Evolutionary conservation across 208 protist species (phyloP).

Genomic region (Porcisia deanei): DNA sequence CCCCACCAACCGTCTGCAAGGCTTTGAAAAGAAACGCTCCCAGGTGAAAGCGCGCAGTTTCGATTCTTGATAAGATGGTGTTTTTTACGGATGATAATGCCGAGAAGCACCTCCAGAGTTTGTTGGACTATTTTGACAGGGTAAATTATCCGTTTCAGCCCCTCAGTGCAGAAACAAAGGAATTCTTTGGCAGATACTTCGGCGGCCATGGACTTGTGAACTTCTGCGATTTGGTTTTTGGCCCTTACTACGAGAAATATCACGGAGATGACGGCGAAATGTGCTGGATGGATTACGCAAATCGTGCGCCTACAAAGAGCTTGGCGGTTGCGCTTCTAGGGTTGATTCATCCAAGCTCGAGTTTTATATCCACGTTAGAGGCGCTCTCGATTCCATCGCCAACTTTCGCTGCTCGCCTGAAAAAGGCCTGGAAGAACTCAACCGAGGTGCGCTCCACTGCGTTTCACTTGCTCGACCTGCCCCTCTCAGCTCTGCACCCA

Average conservation of each 20-base stretch:
- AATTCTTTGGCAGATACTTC: slow-evolving; percentile 73
- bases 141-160: slow-evolving; percentile 50
- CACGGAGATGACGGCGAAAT: slow-evolving; percentile 15
- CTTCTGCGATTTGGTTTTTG: slow-evolving; percentile 76
- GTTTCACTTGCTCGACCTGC: slow-evolving; percentile 52
- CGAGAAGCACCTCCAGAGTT: slow-evolving; percentile 25
- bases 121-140: slow-evolving; percentile 31
- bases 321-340: slow-evolving; percentile 55
- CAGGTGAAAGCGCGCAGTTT: not conserved
- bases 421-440: slow-evolving; percentile 55
- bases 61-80: slow-evolving; percentile 13
- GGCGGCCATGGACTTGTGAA: slow-evolving; percentile 53
- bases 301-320: slow-evolving; percentile 54
- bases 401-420: slow-evolving; percentile 47
- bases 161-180: slow-evolving; percentile 51
- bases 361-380: slow-evolving; percentile 66
- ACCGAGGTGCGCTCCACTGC: slow-evolving; percentile 8
- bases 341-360: slow-evolving; percentile 62
- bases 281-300: slow-evolving; percentile 84
- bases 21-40: not conserved
- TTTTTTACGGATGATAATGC: slow-evolving; percentile 25
- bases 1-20: not conserved
- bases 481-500: slow-evolving; percentile 53
- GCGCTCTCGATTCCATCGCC: slow-evolving; percentile 58
- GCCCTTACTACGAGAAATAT: slow-evolving; percentile 29